Evolutionary conservation across 768 basidiomycete genomes (phyloP).

Genomic region (Mycena floridula): DNA sequence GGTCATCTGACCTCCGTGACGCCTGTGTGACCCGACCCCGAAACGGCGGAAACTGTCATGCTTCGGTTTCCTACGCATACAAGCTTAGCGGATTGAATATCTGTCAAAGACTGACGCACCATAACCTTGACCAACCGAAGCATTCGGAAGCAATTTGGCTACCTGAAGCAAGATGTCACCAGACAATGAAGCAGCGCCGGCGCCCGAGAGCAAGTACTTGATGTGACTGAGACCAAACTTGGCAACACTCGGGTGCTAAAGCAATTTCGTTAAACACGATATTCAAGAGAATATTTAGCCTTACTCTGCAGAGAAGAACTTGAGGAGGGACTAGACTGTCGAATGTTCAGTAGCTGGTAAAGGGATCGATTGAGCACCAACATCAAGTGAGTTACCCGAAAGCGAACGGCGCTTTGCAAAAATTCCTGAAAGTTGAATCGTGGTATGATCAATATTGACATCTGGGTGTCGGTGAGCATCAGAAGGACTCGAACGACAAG

Average conservation of each 20-base stretch:
- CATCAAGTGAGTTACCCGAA: constrained; percentile 53
- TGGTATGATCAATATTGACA: constrained; percentile 54
- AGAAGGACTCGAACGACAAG: no score
- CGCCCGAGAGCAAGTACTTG: constrained; percentile 45
- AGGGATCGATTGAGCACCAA: constrained; percentile 20
- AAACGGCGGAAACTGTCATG: no score
- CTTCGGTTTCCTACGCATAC: no score
- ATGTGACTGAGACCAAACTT: constrained; percentile 46
- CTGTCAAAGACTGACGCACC: no score
- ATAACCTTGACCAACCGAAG: constrained; percentile 58
- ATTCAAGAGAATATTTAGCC: no score
- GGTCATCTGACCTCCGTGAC: no score
- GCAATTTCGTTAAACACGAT: no score
- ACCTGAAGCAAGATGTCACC: constrained; percentile 45
- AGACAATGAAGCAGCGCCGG: constrained; percentile 61
- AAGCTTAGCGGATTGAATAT: no score
- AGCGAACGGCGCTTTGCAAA: constrained; percentile 46
- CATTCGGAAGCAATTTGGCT: constrained; percentile 45
- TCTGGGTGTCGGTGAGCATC: no score
- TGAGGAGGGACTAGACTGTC: constrained; percentile 72
- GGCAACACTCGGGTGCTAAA: constrained; percentile 43
- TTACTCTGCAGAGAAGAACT: no score
- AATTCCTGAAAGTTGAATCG: constrained; percentile 57
- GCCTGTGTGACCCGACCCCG: no score
- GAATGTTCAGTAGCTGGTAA: not conserved